A percentile compares a stretch with the other conserved stretches of the same genome.
phyloP scores from a whole-genome alignment of 2,329 filamentous ascomycete species.

The Aureobasidium namibiae region DNA sequence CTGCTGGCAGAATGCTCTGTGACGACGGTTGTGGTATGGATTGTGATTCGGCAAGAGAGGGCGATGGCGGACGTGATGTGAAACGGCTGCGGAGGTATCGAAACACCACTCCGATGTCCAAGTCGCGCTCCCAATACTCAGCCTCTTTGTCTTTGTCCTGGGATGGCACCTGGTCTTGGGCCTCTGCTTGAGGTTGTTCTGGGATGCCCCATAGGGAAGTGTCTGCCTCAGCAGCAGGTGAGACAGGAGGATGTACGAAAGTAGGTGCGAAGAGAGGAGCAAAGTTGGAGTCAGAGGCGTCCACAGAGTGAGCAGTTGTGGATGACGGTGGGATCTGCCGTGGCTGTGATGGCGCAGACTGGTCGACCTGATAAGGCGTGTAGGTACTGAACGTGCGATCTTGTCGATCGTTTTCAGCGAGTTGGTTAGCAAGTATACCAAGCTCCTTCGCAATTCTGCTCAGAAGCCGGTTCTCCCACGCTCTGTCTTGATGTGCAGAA shows the following conservation, averaged over 20 bases:
- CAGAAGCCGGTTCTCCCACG: conserved; percentile 71
- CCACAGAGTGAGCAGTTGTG: conserved; percentile 21
- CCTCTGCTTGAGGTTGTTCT: conserved; percentile 42
- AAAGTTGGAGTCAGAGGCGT: conserved; percentile 21
- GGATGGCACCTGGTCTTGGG: conserved; percentile 20
- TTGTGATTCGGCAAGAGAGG: conserved; percentile 14
- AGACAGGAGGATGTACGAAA: conserved; percentile 25
- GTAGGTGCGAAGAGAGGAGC: conserved; percentile 43
- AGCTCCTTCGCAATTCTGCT: conserved; percentile 82
- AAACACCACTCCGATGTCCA: conserved; percentile 89
- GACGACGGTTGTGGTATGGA: conserved; percentile 18
- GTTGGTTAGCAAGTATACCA: conserved; percentile 70
- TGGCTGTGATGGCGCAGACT: conserved; percentile 18
- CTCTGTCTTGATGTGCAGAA: conserved; percentile 25
- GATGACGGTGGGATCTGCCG: conserved; percentile 19
- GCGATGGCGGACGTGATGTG: conserved; percentile 37
- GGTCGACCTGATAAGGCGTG: conserved; percentile 25
- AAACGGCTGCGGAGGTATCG: conserved; percentile 75
- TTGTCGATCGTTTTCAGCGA: conserved; percentile 71
- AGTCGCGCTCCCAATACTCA: conserved; percentile 88
- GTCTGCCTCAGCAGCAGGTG: conserved; percentile 32
- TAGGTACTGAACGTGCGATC: conserved; percentile 72
- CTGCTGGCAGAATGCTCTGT: conserved; percentile 21
- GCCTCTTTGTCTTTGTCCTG: conserved; percentile 37
- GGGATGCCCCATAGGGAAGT: conserved; percentile 60